Evolutionary conservation across 2,329 filamentous ascomycete genomes (phyloP).

Genomic region (Zymoseptoria crescenta): DNA sequence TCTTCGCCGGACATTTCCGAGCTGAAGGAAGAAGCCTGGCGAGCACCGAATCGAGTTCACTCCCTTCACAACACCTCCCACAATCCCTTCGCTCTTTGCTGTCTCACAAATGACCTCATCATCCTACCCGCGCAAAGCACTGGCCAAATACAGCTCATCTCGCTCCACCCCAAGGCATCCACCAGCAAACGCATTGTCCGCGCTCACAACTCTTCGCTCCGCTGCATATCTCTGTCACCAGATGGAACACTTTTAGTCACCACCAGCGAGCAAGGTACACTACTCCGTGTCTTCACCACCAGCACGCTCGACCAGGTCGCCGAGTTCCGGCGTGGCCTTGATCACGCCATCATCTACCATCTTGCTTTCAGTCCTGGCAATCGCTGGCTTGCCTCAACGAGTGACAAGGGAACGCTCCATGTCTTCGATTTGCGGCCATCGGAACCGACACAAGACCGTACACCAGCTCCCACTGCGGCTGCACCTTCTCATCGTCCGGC

Average conservation of each 20-base stretch:
- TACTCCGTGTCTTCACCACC: constrained; percentile 79
- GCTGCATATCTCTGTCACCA: constrained; percentile 69
- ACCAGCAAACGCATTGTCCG: constrained; percentile 77
- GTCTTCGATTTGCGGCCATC: constrained; percentile 75
- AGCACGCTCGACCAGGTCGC: constrained; percentile 70
- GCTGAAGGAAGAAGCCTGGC: neutral
- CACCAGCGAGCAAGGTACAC: constrained; percentile 84
- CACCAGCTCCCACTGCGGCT: neutral
- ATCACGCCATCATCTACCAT: constrained; percentile 79
- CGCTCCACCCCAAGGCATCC: constrained; percentile 61
- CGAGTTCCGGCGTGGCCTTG: constrained; percentile 81
- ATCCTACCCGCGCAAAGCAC: constrained; percentile 80
- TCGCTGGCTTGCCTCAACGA: constrained; percentile 77
- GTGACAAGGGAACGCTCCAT: constrained; percentile 92
- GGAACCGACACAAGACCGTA: constrained; percentile 4
- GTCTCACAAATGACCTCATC: constrained; percentile 63
- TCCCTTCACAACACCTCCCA: constrained; percentile 77
- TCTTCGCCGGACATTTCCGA: neutral
- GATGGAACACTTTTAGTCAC: constrained; percentile 80
- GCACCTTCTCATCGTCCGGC: neutral
- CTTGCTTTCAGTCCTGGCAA: constrained; percentile 80
- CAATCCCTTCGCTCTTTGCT: constrained; percentile 74
- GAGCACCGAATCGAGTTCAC: constrained; percentile 23
- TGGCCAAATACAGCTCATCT: constrained; percentile 84
- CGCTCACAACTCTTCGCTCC: constrained; percentile 71